phyloP scores from a whole-genome alignment of 345 rosid species.

The Aquilaria yunnanensis region DNA sequence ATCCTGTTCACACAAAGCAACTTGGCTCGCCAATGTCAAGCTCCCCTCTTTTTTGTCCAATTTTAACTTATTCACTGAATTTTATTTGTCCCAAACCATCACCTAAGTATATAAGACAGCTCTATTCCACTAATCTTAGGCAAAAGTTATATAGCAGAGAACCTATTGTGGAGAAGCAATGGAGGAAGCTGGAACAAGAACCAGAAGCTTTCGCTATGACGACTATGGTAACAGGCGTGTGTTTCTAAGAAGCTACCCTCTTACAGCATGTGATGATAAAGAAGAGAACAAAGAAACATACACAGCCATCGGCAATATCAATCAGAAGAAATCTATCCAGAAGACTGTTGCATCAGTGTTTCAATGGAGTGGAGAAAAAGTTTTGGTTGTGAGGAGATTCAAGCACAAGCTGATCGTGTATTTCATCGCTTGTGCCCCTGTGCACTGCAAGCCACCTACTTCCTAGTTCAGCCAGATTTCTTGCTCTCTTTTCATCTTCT shows the following conservation, averaged over 20 bases:
- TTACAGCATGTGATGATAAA: constrained; percentile 30
- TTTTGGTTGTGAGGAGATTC: constrained; percentile 36
- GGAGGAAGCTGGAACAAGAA: constrained; percentile 1
- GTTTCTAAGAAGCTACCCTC: constrained; percentile 61
- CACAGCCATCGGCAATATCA: constrained; percentile 5
- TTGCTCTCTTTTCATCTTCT: constrained; percentile 5
- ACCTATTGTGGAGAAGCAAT: no score
- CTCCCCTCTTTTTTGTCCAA: no score
- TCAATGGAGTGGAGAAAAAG: constrained; percentile 40
- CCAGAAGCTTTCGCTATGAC: constrained; percentile 9
- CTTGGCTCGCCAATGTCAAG: no score
- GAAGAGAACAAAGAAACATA: constrained; percentile 13
- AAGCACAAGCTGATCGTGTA: constrained; percentile 30
- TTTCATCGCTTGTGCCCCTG: constrained; percentile 30
- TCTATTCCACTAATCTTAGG: no score
- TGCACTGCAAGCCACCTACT: constrained; percentile 17
- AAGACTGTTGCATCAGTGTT: constrained; percentile 28
- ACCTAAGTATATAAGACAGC: no score
- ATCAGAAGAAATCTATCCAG: constrained; percentile 27
- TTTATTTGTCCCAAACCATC: no score
- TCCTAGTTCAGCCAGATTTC: constrained; percentile 25
- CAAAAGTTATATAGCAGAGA: no score
- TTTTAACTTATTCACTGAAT: no score
- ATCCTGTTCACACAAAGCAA: no score
- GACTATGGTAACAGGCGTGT: constrained; percentile 26